Percentiles rank a stretch among this genome's conserved stretches.
These are phyloP conservation scores for Colletotrichum trifolii DNA, from an alignment of 2,329 filamentous ascomycete species.

Conservation along the genomic window DNA sequence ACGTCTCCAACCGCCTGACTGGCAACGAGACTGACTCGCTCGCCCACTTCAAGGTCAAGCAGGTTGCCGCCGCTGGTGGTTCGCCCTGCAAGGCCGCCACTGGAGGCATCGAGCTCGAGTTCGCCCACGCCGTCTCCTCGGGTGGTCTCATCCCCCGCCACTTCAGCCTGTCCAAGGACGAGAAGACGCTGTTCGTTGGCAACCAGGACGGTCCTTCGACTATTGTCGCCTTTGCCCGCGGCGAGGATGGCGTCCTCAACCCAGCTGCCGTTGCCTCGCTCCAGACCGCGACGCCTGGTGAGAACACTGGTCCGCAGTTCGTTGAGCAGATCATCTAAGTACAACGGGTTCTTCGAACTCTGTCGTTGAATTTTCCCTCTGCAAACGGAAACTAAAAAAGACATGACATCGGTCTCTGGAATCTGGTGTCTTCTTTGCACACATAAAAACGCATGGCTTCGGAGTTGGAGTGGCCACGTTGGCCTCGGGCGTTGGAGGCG, in stretches of 20 bases:
- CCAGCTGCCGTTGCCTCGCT: constrained; percentile 44
- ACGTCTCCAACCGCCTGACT: constrained; percentile 63
- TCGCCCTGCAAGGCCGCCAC: constrained; percentile 40
- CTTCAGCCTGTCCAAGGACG: constrained; percentile 53
- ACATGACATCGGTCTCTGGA: background rate
- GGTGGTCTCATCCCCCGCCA: constrained; percentile 57
- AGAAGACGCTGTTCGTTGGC: constrained; percentile 55
- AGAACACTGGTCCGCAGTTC: constrained; percentile 46
- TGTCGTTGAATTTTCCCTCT: background rate
- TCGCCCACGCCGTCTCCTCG: constrained; percentile 47
- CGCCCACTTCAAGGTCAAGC: constrained; percentile 55
- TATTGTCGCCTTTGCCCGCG: constrained; percentile 47
- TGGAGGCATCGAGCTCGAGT: constrained; percentile 46
- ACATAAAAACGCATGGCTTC: background rate
- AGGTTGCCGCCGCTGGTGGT: constrained; percentile 36
- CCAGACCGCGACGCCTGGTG: constrained; percentile 42
- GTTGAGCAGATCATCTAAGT: constrained; percentile 44
- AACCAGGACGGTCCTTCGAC: constrained; percentile 57
- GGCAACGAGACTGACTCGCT: constrained; percentile 59
- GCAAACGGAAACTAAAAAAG: background rate
- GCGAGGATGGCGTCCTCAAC: constrained; percentile 43
- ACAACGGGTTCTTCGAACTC: background rate
- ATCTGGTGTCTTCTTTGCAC: too few relatives aligned
- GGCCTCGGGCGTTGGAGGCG: constrained; percentile 25
- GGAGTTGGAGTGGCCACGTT: constrained; percentile 18